Evolutionary conservation across 768 basidiomycete genomes (phyloP).

Genomic region (Phaffia australis): DNA sequence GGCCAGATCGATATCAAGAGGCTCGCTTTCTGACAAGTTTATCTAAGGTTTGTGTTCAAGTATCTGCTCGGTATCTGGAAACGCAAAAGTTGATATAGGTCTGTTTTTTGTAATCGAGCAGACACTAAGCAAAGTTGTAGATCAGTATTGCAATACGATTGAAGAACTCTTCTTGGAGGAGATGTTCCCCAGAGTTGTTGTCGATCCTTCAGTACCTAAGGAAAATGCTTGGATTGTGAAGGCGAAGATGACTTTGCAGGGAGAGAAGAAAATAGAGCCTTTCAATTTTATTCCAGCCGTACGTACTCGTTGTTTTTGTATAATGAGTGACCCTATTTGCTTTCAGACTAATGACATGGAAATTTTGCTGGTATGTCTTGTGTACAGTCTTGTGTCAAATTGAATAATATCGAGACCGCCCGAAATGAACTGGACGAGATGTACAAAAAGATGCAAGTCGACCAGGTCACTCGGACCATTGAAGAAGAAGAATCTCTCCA

Average conservation of each 20-base stretch:
- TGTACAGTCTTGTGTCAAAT: conserved; percentile 76
- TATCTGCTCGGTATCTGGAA: not conserved
- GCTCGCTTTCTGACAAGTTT: conserved; percentile 81
- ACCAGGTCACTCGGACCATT: conserved; percentile 58
- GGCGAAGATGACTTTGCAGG: conserved; percentile 49
- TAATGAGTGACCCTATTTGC: not conserved
- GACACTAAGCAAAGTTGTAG: conserved; percentile 83
- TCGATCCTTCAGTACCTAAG: conserved; percentile 19
- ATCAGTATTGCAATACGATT: conserved; percentile 78
- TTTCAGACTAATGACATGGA: not conserved
- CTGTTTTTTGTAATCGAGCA: conserved; percentile 34
- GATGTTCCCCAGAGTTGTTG: conserved; percentile 51
- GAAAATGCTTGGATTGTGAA: conserved; percentile 45
- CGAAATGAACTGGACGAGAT: conserved; percentile 83
- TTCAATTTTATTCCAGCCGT: conserved; percentile 78
- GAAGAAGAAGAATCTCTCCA: conserved; percentile 32
- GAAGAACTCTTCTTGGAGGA: conserved; percentile 87
- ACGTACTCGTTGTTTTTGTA: conserved; percentile 24
- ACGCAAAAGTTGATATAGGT: not conserved
- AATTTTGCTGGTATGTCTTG: not conserved
- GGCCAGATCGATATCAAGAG: conserved; percentile 81
- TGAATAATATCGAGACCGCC: conserved; percentile 93
- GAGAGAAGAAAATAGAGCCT: conserved; percentile 85
- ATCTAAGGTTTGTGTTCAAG: conserved; percentile 54
- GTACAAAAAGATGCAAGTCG: conserved; percentile 82